These are phyloP conservation scores for Geosmithia flava DNA, from an alignment of 2,329 filamentous ascomycete genomes.

Conservation along the genomic window DNA sequence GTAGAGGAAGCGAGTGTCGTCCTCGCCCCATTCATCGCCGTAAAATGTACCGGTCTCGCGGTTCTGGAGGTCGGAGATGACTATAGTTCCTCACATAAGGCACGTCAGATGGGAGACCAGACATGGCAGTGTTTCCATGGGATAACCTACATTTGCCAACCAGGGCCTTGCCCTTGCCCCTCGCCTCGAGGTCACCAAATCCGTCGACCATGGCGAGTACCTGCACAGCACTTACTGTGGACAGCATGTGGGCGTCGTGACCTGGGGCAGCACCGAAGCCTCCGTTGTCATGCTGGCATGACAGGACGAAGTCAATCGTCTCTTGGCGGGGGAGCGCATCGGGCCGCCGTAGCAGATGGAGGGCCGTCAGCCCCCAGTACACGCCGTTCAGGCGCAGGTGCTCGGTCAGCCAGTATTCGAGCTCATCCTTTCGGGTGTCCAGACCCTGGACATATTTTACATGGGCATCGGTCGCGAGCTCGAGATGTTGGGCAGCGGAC, in stretches of 20 bases:
- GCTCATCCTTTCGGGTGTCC: slow-evolving; percentile 83
- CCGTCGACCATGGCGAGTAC: slow-evolving; percentile 81
- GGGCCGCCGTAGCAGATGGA: slow-evolving; percentile 73
- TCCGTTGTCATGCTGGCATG: slow-evolving; percentile 79
- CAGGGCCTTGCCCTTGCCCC: slow-evolving; percentile 49
- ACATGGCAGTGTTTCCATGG: neutral
- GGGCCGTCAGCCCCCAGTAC: slow-evolving; percentile 88
- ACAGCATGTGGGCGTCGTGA: slow-evolving; percentile 93
- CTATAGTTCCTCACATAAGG: slow-evolving; percentile 21
- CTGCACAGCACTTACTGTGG: slow-evolving; percentile 90
- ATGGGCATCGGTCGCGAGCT: slow-evolving; percentile 48
- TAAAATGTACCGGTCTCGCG: slow-evolving; percentile 72
- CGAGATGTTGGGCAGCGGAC: slow-evolving; percentile 10
- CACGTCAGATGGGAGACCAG: slow-evolving; percentile 9
- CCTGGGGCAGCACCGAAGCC: slow-evolving; percentile 90
- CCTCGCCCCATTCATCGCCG: slow-evolving; percentile 93
- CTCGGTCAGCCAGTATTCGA: slow-evolving; percentile 97
- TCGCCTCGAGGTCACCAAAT: slow-evolving; percentile 66
- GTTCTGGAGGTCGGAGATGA: slow-evolving; percentile 75
- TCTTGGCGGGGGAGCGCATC: slow-evolving; percentile 69
- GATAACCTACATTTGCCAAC: slow-evolving; percentile 64
- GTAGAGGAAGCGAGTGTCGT: slow-evolving; percentile 90
- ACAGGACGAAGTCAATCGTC: slow-evolving; percentile 86
- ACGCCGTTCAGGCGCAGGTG: slow-evolving; percentile 90
- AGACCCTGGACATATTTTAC: slow-evolving; percentile 89